phyloP scores from a whole-genome alignment of 352 stramenopile species.

The Hyphochytrium catenoides region DNA sequence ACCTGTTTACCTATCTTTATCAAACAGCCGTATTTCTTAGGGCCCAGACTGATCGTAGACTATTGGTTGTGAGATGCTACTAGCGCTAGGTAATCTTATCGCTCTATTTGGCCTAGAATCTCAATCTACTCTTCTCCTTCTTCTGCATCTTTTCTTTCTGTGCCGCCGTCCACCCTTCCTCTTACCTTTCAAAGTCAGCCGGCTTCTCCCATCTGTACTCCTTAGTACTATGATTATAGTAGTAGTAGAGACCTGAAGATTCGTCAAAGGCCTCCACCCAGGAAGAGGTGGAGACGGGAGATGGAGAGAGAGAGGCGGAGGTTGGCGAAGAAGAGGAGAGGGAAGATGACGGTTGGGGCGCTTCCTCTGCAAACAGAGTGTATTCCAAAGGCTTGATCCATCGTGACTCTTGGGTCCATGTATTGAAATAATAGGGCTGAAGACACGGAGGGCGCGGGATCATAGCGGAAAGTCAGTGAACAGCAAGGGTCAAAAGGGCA shows the following conservation, averaged over 20 bases:
- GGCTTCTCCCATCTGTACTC: slow-evolving; percentile 47
- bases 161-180: too few relatives aligned
- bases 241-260: slow-evolving; percentile 28
- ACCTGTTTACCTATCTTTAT: too few relatives aligned
- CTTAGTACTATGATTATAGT: slow-evolving; percentile 35
- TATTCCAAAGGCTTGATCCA: slow-evolving; percentile 34
- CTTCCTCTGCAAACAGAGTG: slow-evolving; percentile 34
- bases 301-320: too few relatives aligned
- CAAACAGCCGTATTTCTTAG: too few relatives aligned
- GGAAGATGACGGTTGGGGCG: too few relatives aligned
- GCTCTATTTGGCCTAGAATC: slow-evolving; percentile 11
- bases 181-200: slow-evolving; percentile 4
- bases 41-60: slow-evolving; percentile 23
- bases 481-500: too few relatives aligned
- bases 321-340: too few relatives aligned
- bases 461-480: too few relatives aligned
- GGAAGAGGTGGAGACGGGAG: neutral
- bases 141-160: too few relatives aligned
- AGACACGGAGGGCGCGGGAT: too few relatives aligned
- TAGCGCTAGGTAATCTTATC: slow-evolving; percentile 18
- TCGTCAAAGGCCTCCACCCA: slow-evolving; percentile 59
- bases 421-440: slow-evolving; percentile 71
- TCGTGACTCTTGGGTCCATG: slow-evolving; percentile 32
- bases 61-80: slow-evolving; percentile 18
- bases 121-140: too few relatives aligned